phyloP scores from a whole-genome alignment of 2,329 filamentous ascomycete genomes.

The Arthroderma uncinatum region DNA sequence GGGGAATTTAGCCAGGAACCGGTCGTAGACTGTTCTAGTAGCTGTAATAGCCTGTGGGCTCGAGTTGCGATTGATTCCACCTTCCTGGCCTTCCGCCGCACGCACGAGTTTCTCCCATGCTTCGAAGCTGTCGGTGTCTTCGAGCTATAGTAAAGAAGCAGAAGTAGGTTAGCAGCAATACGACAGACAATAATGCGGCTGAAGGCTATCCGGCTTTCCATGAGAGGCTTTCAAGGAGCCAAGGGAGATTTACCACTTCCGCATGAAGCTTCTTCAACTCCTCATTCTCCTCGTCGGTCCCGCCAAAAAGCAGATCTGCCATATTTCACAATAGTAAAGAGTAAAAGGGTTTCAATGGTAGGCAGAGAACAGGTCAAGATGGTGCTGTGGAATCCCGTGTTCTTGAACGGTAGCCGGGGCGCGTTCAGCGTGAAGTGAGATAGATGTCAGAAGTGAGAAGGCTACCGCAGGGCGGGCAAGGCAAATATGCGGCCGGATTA shows the following conservation, averaged over 20 bases:
- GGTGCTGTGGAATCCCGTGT: background rate
- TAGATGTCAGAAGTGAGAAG: background rate
- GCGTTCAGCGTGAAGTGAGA: background rate
- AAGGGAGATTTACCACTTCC: conserved; percentile 56
- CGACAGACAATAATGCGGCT: background rate
- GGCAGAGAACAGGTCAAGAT: background rate
- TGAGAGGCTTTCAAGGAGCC: background rate
- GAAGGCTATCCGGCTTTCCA: background rate
- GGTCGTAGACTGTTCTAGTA: conserved; percentile 78
- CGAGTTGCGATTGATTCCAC: conserved; percentile 90
- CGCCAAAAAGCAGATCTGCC: conserved; percentile 63
- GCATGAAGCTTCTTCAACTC: conserved; percentile 68
- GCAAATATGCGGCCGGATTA: conserved; percentile 5
- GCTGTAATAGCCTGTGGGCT: conserved; percentile 85
- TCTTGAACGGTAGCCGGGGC: background rate
- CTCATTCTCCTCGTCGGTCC: conserved; percentile 67
- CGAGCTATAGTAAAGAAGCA: conserved; percentile 32
- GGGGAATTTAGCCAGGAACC: conserved; percentile 87
- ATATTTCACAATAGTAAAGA: conserved; percentile 33
- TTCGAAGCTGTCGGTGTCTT: conserved; percentile 83
- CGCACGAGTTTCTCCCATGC: conserved; percentile 87
- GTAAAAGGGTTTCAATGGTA: background rate
- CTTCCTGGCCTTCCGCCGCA: conserved; percentile 73
- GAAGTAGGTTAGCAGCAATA: conserved; percentile 4
- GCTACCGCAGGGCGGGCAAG: conserved; percentile 1